Percentiles rank a stretch among this genome's conserved stretches.
Evolutionary conservation across 2,329 filamentous ascomycete genomes (phyloP).

Genomic region (Fusarium sp.): DNA sequence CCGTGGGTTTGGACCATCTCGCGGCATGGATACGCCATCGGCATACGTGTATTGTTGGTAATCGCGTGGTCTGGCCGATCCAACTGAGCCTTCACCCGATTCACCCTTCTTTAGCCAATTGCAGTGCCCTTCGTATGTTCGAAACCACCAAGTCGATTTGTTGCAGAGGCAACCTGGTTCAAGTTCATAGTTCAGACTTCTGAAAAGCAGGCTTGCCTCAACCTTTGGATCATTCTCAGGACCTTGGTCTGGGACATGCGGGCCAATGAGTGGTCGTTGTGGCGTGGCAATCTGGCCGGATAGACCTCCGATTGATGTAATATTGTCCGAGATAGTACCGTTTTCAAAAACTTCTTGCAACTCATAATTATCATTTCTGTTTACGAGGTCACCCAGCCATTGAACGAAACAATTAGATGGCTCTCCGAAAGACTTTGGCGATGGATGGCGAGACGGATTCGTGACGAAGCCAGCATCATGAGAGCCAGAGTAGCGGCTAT

Average conservation of each 20-base stretch:
- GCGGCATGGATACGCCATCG: accelerated
- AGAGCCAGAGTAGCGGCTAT: background rate
- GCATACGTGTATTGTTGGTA: background rate
- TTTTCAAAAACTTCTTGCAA: accelerated
- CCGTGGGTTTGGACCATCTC: background rate
- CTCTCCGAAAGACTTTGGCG: accelerated
- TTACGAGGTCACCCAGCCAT: accelerated
- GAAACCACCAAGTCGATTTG: background rate
- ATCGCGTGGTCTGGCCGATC: background rate
- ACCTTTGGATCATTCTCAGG: accelerated
- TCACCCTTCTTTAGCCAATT: background rate
- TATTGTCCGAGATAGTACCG: accelerated
- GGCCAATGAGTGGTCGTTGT: background rate
- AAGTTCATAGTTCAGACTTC: background rate
- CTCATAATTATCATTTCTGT: accelerated
- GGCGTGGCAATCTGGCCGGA: background rate
- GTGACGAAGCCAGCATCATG: background rate
- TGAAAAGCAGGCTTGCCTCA: background rate
- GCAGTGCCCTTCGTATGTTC: background rate
- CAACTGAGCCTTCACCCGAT: background rate
- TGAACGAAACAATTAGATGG: accelerated
- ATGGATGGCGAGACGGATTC: background rate
- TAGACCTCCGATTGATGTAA: accelerated
- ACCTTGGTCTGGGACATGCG: background rate
- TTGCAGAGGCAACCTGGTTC: background rate